Percentiles rank a stretch among this genome's conserved stretches.
Conservation (phyloP, 2,329 filamentous ascomycete genomes). For the Sordariomycetes sp. region DNA sequence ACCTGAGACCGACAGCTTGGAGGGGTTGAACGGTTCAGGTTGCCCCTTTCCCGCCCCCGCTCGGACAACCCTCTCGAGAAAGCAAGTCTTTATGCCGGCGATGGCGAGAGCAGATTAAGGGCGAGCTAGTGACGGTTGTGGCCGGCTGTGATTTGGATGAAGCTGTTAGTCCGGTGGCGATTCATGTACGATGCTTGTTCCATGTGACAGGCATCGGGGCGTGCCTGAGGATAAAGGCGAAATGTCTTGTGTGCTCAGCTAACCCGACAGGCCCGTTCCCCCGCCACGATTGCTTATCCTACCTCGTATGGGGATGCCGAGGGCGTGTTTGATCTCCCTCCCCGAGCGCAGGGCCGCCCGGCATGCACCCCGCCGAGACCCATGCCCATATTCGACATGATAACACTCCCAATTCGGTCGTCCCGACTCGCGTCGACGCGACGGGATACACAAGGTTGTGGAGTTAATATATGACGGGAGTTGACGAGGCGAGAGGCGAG, state of each 20-base stretch:
- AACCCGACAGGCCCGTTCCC: no score
- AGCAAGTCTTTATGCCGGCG: background rate
- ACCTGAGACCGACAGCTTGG: background rate
- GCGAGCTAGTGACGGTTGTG: background rate
- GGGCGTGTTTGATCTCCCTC: constrained; percentile 1
- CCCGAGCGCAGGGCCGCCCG: background rate
- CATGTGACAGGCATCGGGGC: background rate
- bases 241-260: no score
- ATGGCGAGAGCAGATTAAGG: background rate
- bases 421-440: background rate
- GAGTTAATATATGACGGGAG: background rate
- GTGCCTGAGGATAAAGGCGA: background rate
- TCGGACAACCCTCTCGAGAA: background rate
- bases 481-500: background rate
- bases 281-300: no score
- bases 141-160: no score
- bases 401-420: no score
- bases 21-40: background rate
- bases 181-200: no score
- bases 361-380: background rate
- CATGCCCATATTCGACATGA: background rate
- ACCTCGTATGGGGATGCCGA: background rate
- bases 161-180: no score
- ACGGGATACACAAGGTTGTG: background rate
- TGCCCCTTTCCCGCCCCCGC: no score